phyloP scores from a whole-genome alignment of 306 rosid species.

The Inga laurina region DNA sequence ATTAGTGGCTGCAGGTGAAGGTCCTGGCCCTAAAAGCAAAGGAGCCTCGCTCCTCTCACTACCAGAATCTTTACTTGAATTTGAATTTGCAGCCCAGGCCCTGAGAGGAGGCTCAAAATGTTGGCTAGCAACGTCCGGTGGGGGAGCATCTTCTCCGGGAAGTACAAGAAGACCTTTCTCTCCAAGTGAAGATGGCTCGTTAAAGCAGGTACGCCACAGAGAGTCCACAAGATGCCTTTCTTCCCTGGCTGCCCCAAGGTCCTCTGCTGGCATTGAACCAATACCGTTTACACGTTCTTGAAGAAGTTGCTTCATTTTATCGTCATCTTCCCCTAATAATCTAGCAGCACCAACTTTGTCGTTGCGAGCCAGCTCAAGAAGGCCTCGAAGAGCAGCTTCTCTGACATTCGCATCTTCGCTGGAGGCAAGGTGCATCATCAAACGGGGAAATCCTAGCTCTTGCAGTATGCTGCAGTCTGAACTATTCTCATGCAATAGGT shows the following conservation, averaged over 20 bases:
- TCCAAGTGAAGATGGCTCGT: slow-evolving; percentile 64
- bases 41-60: slow-evolving; percentile 55
- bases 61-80: slow-evolving; percentile 39
- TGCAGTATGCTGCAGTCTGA: slow-evolving; percentile 62
- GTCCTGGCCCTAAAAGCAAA: slow-evolving; percentile 67
- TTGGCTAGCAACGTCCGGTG: slow-evolving; percentile 85
- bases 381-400: slow-evolving; percentile 84
- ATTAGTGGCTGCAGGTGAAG: slow-evolving; percentile 37
- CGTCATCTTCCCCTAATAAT: slow-evolving; percentile 46
- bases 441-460: slow-evolving; percentile 76
- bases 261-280: slow-evolving; percentile 71
- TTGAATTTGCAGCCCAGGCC: slow-evolving; percentile 52
- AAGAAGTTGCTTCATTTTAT: slow-evolving; percentile 72
- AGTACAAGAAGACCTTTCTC: slow-evolving; percentile 85
- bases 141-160: slow-evolving; percentile 76
- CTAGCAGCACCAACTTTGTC: slow-evolving; percentile 26
- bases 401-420: slow-evolving; percentile 77
- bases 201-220: slow-evolving; percentile 69
- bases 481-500: slow-evolving; percentile 66
- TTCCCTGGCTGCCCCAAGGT: slow-evolving; percentile 74
- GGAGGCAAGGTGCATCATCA: slow-evolving; percentile 71
- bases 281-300: slow-evolving; percentile 66
- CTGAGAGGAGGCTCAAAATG: slow-evolving; percentile 80
- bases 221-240: slow-evolving; percentile 85
- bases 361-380: slow-evolving; percentile 60